These are phyloP conservation scores for Wallacemonas sp. DNA, from an alignment of 208 protist genomes.

Conservation along the genomic window DNA sequence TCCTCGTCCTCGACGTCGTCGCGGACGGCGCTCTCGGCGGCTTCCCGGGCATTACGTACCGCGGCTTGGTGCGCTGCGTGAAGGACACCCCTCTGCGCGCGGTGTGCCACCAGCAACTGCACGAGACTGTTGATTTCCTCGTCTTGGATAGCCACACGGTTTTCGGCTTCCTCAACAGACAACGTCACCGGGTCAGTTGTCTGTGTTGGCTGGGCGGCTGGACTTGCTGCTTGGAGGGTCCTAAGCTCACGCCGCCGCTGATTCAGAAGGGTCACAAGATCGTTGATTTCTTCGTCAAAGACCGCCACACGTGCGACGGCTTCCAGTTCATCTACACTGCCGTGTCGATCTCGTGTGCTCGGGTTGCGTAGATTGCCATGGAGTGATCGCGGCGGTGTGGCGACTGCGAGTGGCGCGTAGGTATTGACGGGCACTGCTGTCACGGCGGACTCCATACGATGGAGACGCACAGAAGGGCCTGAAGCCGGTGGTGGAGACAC, in stretches of 20 bases:
- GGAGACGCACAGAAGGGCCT: neutral
- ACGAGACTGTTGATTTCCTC: neutral
- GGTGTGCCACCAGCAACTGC: neutral
- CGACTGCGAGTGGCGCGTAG: neutral
- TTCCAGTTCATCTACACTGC: too few relatives aligned
- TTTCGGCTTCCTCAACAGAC: neutral
- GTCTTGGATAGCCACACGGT: neutral
- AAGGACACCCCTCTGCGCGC: too few relatives aligned
- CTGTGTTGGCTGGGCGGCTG: too few relatives aligned
- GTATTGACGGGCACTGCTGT: neutral
- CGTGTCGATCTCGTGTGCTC: neutral
- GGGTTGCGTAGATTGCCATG: neutral
- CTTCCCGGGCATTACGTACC: too few relatives aligned
- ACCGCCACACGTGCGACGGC: neutral
- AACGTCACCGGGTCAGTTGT: too few relatives aligned
- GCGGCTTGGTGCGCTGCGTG: too few relatives aligned
- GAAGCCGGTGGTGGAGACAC: neutral
- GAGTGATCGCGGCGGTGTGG: neutral
- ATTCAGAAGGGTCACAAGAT: neutral
- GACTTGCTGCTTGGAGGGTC: too few relatives aligned
- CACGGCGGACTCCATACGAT: neutral
- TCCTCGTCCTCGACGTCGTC: conserved; percentile 6
- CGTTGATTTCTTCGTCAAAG: neutral
- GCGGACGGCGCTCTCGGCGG: too few relatives aligned
- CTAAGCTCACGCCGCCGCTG: too few relatives aligned